Evolutionary conservation across 306 rosid species (phyloP).

Genomic region (Nissolia schottii): DNA sequence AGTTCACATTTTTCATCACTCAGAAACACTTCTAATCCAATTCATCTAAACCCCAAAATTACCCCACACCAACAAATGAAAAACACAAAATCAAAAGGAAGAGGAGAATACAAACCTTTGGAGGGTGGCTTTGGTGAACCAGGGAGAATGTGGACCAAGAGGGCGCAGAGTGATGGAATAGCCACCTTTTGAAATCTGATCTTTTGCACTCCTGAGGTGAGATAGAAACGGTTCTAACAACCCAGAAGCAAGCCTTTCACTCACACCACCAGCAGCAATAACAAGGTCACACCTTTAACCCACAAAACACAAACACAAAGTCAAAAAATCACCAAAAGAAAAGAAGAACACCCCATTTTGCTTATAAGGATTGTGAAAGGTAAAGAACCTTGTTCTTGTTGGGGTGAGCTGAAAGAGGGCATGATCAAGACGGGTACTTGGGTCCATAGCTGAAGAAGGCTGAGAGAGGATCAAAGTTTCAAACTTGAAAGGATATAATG

Average conservation of each 20-base stretch:
- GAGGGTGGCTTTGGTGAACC: constrained; percentile 98
- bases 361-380: not conserved
- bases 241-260: constrained; percentile 88
- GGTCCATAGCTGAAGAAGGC: constrained; percentile 54
- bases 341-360: not conserved
- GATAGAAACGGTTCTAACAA: constrained; percentile 78
- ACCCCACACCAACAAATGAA: not conserved
- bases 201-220: constrained; percentile 77
- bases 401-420: constrained; percentile 98
- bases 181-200: constrained; percentile 98
- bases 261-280: constrained; percentile 55
- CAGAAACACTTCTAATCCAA: constrained; percentile 3
- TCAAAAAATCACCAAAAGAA: constrained; percentile 7
- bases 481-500: constrained; percentile 12
- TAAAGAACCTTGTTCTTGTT: constrained; percentile 79
- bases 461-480: not conserved
- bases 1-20: constrained; percentile 11
- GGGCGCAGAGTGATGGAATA: constrained; percentile 85
- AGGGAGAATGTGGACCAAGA: constrained; percentile 43
- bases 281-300: constrained; percentile 74
- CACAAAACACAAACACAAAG: constrained; percentile 8
- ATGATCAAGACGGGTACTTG: constrained; percentile 76
- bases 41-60: not conserved
- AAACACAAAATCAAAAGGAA: not conserved
- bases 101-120: constrained; percentile 48